Evolutionary conservation across 164 flowering plant genomes (phyloP).

Genomic region (Amborella trichopoda): DNA sequence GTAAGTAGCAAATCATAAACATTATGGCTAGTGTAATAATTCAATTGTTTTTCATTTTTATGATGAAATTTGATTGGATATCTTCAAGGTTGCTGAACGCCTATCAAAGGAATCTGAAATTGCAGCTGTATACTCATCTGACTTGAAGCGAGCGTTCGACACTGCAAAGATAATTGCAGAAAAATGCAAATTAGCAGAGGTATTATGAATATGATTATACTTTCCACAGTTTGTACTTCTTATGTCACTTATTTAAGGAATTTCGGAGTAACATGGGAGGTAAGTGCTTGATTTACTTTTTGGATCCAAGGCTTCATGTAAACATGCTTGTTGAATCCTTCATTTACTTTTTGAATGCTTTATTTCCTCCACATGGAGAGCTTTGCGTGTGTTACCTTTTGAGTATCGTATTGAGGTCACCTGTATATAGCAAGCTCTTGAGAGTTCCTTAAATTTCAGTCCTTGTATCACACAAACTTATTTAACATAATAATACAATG

Average conservation of each 20-base stretch:
- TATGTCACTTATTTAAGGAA: too few relatives aligned
- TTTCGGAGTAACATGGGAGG: too few relatives aligned
- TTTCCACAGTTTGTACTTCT: background rate
- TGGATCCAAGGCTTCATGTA: background rate
- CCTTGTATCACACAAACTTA: too few relatives aligned
- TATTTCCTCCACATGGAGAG: background rate
- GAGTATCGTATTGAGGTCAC: too few relatives aligned
- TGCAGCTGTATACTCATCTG: constrained; percentile 78
- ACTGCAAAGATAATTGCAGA: constrained; percentile 78
- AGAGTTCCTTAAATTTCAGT: too few relatives aligned
- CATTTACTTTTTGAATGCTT: background rate
- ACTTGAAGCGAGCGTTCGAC: constrained; percentile 64
- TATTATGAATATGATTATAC: constrained; percentile 11
- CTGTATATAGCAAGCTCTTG: too few relatives aligned
- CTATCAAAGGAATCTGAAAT: constrained; percentile 51
- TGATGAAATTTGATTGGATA: too few relatives aligned
- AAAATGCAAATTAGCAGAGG: constrained; percentile 59
- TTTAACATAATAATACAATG: too few relatives aligned
- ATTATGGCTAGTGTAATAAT: too few relatives aligned
- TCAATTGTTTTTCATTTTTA: too few relatives aligned
- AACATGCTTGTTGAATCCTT: background rate
- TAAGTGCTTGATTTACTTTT: too few relatives aligned
- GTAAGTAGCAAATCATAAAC: constrained; percentile 54
- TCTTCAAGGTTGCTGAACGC: constrained; percentile 59
- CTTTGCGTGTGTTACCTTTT: background rate